phyloP scores from a whole-genome alignment of 305 asterid species.

The Vinca major region DNA sequence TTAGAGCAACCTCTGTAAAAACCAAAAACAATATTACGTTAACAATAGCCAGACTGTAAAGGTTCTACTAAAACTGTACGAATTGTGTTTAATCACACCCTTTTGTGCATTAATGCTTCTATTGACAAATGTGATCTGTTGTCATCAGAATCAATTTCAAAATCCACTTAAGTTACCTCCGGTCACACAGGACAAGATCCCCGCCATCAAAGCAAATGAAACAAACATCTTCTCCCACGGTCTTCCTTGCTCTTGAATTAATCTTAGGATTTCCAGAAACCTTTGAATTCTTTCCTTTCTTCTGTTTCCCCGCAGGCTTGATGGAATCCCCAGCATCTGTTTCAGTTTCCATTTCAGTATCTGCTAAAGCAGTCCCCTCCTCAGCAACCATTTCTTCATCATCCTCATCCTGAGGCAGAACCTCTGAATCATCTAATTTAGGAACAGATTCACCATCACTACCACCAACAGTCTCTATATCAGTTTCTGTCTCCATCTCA shows the following conservation, averaged over 20 bases:
- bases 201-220: conserved; percentile 99
- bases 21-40: conserved; percentile 13
- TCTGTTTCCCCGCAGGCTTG: conserved; percentile 57
- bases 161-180: conserved; percentile 46
- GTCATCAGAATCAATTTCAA: conserved; percentile 7
- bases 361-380: conserved; percentile 52
- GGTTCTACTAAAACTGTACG: background rate
- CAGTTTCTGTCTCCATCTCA: conserved; percentile 23
- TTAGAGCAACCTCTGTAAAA: conserved; percentile 83
- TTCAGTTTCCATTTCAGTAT: conserved; percentile 81
- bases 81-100: background rate
- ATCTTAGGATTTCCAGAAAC: conserved; percentile 38
- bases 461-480: conserved; percentile 34
- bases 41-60: background rate
- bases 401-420: conserved; percentile 38
- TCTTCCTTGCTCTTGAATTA: conserved; percentile 43
- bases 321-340: conserved; percentile 55
- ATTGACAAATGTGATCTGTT: background rate
- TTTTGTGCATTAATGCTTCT: background rate
- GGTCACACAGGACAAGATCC: conserved; percentile 85
- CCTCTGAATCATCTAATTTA: conserved; percentile 17
- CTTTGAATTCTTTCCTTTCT: conserved; percentile 53
- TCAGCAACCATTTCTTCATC: conserved; percentile 47
- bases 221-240: conserved; percentile 79
- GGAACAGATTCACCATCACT: conserved; percentile 41